Base-by-base conservation (phyloP, 2,329 filamentous ascomycete species). In the Alternaria gansuensis region DNA sequence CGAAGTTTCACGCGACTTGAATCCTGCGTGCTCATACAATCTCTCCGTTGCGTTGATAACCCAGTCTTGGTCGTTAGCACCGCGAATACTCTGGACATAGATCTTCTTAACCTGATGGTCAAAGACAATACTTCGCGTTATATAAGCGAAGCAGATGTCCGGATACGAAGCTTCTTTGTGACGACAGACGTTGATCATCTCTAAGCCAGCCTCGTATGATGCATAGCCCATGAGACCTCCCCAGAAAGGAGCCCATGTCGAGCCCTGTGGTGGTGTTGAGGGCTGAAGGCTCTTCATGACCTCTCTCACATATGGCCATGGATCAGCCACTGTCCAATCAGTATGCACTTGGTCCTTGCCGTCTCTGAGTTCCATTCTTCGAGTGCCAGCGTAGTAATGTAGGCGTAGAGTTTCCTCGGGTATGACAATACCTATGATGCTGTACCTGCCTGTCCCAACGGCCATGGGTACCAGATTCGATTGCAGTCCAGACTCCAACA, bases 201-300 rank as follows among this genome's bases (percentile, higher is more conserved):
- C 81, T 1, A 96, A 80, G 0, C 92, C 91, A 73, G 93, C 87
- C 75, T 97, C 93, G 60, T 97, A 96, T 0, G 91, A 92, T 50
- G 92, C 84, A 69, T 90, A 96, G 0, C 93, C 93, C 78, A 96
- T 87, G 59, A 96, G 88, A 0, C 93, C 93, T 51, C 92, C 93
- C 77, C 91, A 87, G 73, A 96, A 97, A 0, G 90, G 85, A 0
- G 79, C 78, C 34, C 71, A 75, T 8, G 70, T 76, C 6, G 64
- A 51, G 13, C 63, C 72, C 1, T 58, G 60, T 36, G 75, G 75
- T 43, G 60, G 62, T 29, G 54, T 65, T 26, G 58, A 59, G 21
- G 76, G 76, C 52, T 67, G 73, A 5, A 77, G 74, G 7, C 66
- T 55, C 34, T 72, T 62, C 72, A 82, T 79, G 29, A 79, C 74